Conservation (phyloP, 1,284 basidiomycete species). For the Tylopilus sp. region DNA sequence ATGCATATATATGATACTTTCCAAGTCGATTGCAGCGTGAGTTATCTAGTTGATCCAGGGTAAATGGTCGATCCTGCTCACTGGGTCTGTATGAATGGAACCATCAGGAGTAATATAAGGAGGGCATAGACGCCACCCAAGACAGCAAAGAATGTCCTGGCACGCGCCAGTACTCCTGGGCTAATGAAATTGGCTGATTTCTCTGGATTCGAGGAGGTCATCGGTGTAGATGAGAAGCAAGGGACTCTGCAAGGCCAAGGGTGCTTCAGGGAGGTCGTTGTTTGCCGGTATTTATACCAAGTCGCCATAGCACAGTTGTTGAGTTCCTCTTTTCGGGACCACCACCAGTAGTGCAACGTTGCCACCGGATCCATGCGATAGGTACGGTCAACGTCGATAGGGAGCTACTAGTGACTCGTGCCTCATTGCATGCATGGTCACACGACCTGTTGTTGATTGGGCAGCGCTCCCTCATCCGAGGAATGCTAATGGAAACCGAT, state of each 20-base stretch:
- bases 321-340: constrained; percentile 13
- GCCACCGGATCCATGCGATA: background rate
- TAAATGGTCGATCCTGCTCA: constrained; percentile 52
- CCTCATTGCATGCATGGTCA: constrained; percentile 18
- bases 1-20: constrained; percentile 75
- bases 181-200: constrained; percentile 14
- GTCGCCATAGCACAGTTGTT: constrained; percentile 5
- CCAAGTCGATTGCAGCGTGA: constrained; percentile 19
- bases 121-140: constrained; percentile 65
- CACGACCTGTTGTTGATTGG: constrained; percentile 24
- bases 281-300: constrained; percentile 30
- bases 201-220: constrained; percentile 16
- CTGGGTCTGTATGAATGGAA: constrained; percentile 81
- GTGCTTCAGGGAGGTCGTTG: background rate
- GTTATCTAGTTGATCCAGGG: constrained; percentile 14
- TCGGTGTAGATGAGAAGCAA: background rate
- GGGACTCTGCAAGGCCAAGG: background rate
- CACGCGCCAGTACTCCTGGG: constrained; percentile 41
- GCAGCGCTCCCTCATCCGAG: background rate
- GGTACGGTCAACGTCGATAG: background rate
- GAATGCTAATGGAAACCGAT: background rate
- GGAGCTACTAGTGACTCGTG: background rate
- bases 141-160: constrained; percentile 47
- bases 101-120: constrained; percentile 64
- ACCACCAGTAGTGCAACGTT: background rate